These are phyloP conservation scores for Akanthomyces uredinophilus DNA, from an alignment of 2,329 filamentous ascomycete species.

Conservation along the genomic window DNA sequence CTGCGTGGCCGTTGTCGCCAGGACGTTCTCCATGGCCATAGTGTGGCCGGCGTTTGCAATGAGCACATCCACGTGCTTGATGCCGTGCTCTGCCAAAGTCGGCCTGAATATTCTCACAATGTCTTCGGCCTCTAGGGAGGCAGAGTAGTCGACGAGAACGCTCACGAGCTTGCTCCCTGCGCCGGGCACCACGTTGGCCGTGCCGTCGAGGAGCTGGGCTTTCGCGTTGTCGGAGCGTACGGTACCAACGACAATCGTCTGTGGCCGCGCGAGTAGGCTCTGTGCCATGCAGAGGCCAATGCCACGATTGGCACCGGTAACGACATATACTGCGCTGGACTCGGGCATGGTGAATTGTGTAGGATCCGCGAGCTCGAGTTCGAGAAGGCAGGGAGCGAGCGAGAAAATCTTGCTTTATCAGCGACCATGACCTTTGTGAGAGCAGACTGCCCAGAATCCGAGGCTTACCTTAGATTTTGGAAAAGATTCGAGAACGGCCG, in stretches of 20 bases:
- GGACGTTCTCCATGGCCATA: conserved; percentile 25
- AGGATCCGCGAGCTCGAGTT: background rate
- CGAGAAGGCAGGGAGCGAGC: background rate
- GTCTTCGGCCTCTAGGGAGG: conserved; percentile 23
- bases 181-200: conserved; percentile 24
- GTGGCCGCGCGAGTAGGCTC: conserved; percentile 42
- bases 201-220: conserved; percentile 18
- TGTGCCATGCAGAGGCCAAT: conserved; percentile 34
- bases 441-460: background rate
- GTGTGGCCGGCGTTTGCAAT: conserved; percentile 46
- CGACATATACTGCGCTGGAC: conserved; percentile 28
- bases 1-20: conserved; percentile 27
- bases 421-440: background rate
- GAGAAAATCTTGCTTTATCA: background rate
- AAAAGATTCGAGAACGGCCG: background rate
- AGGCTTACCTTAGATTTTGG: background rate
- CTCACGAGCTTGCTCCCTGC: conserved; percentile 28
- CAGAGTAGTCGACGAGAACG: conserved; percentile 33
- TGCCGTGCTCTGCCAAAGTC: conserved; percentile 8
- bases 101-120: conserved; percentile 24
- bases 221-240: conserved; percentile 27
- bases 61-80: conserved; percentile 43
- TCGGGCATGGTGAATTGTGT: background rate
- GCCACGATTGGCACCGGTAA: conserved; percentile 38
- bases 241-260: conserved; percentile 42